Evolutionary conservation across 345 rosid species (phyloP).

Genomic region (Lumnitzera racemosa): DNA sequence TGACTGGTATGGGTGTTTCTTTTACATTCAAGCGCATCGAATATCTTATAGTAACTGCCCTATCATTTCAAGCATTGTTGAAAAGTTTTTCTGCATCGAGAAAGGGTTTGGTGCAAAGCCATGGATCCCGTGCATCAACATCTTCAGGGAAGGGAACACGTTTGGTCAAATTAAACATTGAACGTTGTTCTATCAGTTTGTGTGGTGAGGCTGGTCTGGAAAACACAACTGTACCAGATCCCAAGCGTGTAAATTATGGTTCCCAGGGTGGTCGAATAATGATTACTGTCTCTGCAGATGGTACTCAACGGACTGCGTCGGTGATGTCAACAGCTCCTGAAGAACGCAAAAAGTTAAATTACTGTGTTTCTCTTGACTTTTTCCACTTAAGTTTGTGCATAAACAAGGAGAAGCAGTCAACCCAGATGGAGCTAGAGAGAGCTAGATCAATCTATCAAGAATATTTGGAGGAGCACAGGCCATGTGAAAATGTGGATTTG

Average conservation of each 20-base stretch:
- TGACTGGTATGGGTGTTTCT: slow-evolving; percentile 76
- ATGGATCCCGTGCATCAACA: slow-evolving; percentile 41
- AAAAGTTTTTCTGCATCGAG: slow-evolving; percentile 50
- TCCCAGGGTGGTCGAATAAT: slow-evolving; percentile 88
- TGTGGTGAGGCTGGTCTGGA: slow-evolving; percentile 66
- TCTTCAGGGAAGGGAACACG: slow-evolving; percentile 78
- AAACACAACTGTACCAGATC: slow-evolving; percentile 58
- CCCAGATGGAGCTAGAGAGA: slow-evolving; percentile 86
- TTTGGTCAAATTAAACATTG: slow-evolving; percentile 66
- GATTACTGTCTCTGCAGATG: slow-evolving; percentile 64
- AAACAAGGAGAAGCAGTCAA: slow-evolving; percentile 84
- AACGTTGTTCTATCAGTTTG: slow-evolving; percentile 69
- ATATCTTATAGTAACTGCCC: slow-evolving; percentile 58
- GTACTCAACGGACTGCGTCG: slow-evolving; percentile 68
- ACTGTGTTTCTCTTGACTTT: slow-evolving; percentile 70
- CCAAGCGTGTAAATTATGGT: slow-evolving; percentile 96
- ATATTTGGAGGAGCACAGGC: slow-evolving; percentile 42
- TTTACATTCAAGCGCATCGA: slow-evolving; percentile 70
- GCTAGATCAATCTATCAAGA: slow-evolving; percentile 82
- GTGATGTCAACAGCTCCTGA: slow-evolving; percentile 46
- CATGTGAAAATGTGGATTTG: slow-evolving; percentile 47
- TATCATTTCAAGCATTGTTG: slow-evolving; percentile 62
- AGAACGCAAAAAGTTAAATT: slow-evolving; percentile 50
- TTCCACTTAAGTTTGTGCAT: slow-evolving; percentile 58
- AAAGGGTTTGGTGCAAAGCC: slow-evolving; percentile 41